phyloP scores from a whole-genome alignment of 352 stramenopile genomes.

The Globisporangium camurandrum region DNA sequence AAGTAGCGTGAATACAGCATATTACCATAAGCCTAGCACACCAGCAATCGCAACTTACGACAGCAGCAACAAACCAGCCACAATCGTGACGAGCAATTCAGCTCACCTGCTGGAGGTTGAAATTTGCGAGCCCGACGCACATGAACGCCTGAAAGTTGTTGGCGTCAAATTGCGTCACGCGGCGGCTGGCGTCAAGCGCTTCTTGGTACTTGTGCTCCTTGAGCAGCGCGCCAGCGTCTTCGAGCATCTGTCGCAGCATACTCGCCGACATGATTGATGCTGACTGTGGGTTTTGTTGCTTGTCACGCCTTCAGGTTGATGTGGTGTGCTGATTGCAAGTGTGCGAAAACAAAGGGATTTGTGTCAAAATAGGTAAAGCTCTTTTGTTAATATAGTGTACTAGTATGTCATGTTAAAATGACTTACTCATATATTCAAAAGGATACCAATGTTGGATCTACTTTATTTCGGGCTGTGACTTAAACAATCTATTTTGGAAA shows the following conservation, averaged over 20 bases:
- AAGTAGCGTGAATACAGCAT: not conserved
- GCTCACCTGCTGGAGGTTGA: slow-evolving; percentile 69
- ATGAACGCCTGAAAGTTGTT: slow-evolving; percentile 82
- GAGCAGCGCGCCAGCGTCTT: slow-evolving; percentile 58
- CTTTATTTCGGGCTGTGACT: too few relatives aligned
- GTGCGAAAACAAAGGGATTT: too few relatives aligned
- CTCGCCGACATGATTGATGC: slow-evolving; percentile 40
- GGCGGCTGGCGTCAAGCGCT: slow-evolving; percentile 51
- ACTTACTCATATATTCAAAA: too few relatives aligned
- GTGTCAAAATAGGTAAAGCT: too few relatives aligned
- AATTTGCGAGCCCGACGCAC: slow-evolving; percentile 69
- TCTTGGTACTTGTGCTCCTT: slow-evolving; percentile 72
- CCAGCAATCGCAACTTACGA: too few relatives aligned
- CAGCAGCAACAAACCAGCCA: slow-evolving; percentile 3
- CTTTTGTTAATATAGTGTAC: too few relatives aligned
- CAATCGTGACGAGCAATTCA: too few relatives aligned
- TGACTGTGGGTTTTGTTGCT: not conserved
- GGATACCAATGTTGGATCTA: too few relatives aligned
- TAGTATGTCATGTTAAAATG: too few relatives aligned
- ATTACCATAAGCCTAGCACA: not conserved
- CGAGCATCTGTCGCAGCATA: slow-evolving; percentile 73
- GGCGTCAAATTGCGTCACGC: slow-evolving; percentile 68
- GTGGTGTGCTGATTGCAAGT: too few relatives aligned
- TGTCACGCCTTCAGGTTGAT: not conserved
- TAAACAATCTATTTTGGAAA: not conserved